Conservation (phyloP, 2,329 filamentous ascomycete species). For the Penicillium olsonii region DNA sequence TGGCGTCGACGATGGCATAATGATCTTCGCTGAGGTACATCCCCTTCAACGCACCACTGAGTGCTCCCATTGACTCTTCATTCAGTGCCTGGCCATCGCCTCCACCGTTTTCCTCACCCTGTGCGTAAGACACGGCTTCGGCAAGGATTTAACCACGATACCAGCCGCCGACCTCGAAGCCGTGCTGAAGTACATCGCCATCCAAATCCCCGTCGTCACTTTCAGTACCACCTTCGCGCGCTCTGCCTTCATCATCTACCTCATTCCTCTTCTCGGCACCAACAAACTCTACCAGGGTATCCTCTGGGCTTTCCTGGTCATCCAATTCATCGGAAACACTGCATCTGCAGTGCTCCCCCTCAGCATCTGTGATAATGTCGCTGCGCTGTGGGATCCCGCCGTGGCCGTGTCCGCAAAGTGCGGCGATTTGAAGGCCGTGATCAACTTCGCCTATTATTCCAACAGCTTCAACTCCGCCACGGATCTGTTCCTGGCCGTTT, state of each 20-base stretch:
- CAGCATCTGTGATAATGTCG: slow-evolving; percentile 28
- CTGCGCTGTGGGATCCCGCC: slow-evolving; percentile 26
- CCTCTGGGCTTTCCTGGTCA: slow-evolving; percentile 25
- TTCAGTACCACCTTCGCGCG: slow-evolving; percentile 33
- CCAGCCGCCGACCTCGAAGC: slow-evolving; percentile 8
- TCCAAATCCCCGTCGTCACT: slow-evolving; percentile 31
- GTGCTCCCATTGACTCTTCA: neutral
- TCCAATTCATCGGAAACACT: slow-evolving; percentile 30
- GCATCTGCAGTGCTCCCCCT: slow-evolving; percentile 30
- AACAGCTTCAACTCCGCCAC: slow-evolving; percentile 31
- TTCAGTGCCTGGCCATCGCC: slow-evolving; percentile 25
- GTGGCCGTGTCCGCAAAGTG: slow-evolving; percentile 27
- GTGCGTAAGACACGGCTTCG: slow-evolving; percentile 31
- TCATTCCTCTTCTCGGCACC: slow-evolving; percentile 28
- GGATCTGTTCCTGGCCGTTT: slow-evolving; percentile 32
- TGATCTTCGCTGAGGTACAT: slow-evolving; percentile 30
- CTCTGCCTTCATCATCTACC: slow-evolving; percentile 29
- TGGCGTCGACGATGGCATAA: slow-evolving; percentile 31
- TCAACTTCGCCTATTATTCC: slow-evolving; percentile 33
- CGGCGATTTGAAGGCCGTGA: slow-evolving; percentile 20
- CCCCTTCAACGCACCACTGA: neutral
- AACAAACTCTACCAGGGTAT: slow-evolving; percentile 24
- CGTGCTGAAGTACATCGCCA: slow-evolving; percentile 30
- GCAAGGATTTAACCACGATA: slow-evolving; percentile 19
- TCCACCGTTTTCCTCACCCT: slow-evolving; percentile 27